Conservation (phyloP, 2,329 filamentous ascomycete species). For the Anthostomella pinea region DNA sequence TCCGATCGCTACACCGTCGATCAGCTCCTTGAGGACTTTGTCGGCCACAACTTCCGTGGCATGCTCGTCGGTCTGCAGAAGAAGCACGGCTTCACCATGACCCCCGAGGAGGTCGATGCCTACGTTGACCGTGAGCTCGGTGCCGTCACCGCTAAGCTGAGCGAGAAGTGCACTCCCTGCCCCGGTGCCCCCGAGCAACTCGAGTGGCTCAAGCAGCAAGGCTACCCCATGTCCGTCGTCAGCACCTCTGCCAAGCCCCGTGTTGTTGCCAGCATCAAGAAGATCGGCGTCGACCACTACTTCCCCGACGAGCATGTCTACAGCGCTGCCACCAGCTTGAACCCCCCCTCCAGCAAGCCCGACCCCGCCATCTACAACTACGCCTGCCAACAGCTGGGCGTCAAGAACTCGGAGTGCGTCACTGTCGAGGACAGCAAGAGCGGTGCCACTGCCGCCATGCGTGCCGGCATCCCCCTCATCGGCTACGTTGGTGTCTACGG, state of each 20-base stretch:
- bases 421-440: conserved; percentile 74
- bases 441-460: conserved; percentile 65
- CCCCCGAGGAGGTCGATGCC: conserved; percentile 56
- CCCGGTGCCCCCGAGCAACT: conserved; percentile 58
- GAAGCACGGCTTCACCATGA: conserved; percentile 65
- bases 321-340: conserved; percentile 66
- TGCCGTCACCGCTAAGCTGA: conserved; percentile 66
- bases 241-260: conserved; percentile 67
- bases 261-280: conserved; percentile 66
- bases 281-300: conserved; percentile 66
- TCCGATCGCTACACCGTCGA: conserved; percentile 64
- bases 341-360: conserved; percentile 69
- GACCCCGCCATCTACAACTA: conserved; percentile 72
- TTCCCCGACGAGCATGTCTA: conserved; percentile 66
- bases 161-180: conserved; percentile 59
- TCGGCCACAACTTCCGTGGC: conserved; percentile 76
- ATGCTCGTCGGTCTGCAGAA: conserved; percentile 68
- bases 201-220: conserved; percentile 52
- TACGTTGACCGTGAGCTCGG: conserved; percentile 68
- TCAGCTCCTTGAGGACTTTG: conserved; percentile 68
- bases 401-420: conserved; percentile 62
- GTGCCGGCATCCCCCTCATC: conserved; percentile 67
- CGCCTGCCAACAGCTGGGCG: conserved; percentile 63
- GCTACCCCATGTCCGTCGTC: conserved; percentile 68
- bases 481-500: conserved; percentile 64